Evolutionary conservation across 1,284 basidiomycete genomes (phyloP).

Genomic region (Schizopora paradoxa): DNA sequence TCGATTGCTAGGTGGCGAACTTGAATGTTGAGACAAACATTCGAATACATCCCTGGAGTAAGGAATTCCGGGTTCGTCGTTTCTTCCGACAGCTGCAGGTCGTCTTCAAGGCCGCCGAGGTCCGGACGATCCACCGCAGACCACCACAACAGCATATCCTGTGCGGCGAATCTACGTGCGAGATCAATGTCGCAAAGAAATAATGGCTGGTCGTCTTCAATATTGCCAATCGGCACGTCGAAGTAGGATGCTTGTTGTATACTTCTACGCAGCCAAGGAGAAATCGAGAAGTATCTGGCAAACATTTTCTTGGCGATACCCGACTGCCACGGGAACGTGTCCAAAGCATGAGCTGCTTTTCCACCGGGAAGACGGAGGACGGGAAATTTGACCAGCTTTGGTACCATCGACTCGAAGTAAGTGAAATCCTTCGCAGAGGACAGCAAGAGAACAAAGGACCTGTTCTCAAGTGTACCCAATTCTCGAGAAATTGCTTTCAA

Average conservation of each 20-base stretch:
- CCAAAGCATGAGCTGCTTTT: conserved; percentile 67
- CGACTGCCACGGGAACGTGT: conserved; percentile 75
- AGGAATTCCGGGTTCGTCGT: conserved; percentile 84
- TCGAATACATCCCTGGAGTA: conserved; percentile 84
- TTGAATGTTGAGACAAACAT: conserved; percentile 89
- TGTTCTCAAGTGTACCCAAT: conserved; percentile 66
- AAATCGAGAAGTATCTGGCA: conserved; percentile 74
- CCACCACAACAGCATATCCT: conserved; percentile 98
- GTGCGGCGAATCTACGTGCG: conserved; percentile 77
- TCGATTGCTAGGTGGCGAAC: conserved; percentile 93
- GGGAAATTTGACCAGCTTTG: conserved; percentile 81
- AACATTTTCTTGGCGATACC: conserved; percentile 78
- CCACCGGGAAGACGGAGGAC: conserved; percentile 81
- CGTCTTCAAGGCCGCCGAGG: conserved; percentile 90
- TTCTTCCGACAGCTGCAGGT: conserved; percentile 74
- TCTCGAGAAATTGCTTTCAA: conserved; percentile 89
- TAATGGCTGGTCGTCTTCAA: conserved; percentile 86
- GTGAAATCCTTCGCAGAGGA: conserved; percentile 82
- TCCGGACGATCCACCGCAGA: conserved; percentile 87
- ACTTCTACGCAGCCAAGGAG: conserved; percentile 78
- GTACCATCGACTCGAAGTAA: conserved; percentile 78
- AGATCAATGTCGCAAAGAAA: conserved; percentile 89
- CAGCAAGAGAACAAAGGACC: conserved; percentile 72
- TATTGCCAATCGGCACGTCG: conserved; percentile 88
- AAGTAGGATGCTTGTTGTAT: conserved; percentile 86